These are phyloP conservation scores for Claviceps lovelessii DNA, from an alignment of 2,329 filamentous ascomycete genomes.

Conservation along the genomic window DNA sequence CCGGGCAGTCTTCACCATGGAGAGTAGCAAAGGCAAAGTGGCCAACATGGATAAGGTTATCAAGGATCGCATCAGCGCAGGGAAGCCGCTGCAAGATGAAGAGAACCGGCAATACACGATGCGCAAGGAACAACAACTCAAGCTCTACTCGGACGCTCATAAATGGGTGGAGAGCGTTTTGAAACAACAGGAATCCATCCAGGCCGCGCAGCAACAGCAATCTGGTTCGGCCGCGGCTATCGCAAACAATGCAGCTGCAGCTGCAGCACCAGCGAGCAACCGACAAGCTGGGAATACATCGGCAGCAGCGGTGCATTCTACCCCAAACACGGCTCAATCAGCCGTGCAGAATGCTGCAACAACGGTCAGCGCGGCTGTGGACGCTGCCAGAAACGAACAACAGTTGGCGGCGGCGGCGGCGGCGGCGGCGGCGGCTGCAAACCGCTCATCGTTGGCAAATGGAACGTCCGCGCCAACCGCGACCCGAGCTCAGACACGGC, in stretches of 20 bases:
- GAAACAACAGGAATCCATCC: slow-evolving; percentile 27
- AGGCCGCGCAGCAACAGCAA: slow-evolving; percentile 13
- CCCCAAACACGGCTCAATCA: slow-evolving; percentile 15
- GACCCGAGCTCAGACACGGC: slow-evolving; percentile 15
- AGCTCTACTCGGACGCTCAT: slow-evolving; percentile 31
- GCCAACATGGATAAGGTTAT: slow-evolving; percentile 27
- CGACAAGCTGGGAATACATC: slow-evolving; percentile 13
- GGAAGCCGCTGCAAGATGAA: slow-evolving; percentile 30
- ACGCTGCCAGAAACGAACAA: slow-evolving; percentile 31
- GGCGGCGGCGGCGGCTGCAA: slow-evolving; percentile 15
- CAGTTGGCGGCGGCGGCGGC: slow-evolving; percentile 17
- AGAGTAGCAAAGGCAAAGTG: slow-evolving; percentile 27
- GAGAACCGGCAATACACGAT: slow-evolving; percentile 31
- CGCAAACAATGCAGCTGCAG: slow-evolving; percentile 9
- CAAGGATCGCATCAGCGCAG: slow-evolving; percentile 28
- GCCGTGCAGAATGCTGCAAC: slow-evolving; percentile 20
- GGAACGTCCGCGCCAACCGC: slow-evolving; percentile 12
- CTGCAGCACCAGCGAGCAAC: slow-evolving; percentile 11
- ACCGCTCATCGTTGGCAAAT: slow-evolving; percentile 17
- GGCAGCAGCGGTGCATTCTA: slow-evolving; percentile 8
- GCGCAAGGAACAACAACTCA: slow-evolving; percentile 29
- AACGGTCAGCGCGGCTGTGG: slow-evolving; percentile 30
- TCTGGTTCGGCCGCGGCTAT: not conserved
- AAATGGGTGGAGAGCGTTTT: slow-evolving; percentile 34
- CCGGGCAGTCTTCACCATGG: slow-evolving; percentile 35